Evolutionary conservation across 768 basidiomycete genomes (phyloP).

Genomic region (Mycena latifolia): DNA sequence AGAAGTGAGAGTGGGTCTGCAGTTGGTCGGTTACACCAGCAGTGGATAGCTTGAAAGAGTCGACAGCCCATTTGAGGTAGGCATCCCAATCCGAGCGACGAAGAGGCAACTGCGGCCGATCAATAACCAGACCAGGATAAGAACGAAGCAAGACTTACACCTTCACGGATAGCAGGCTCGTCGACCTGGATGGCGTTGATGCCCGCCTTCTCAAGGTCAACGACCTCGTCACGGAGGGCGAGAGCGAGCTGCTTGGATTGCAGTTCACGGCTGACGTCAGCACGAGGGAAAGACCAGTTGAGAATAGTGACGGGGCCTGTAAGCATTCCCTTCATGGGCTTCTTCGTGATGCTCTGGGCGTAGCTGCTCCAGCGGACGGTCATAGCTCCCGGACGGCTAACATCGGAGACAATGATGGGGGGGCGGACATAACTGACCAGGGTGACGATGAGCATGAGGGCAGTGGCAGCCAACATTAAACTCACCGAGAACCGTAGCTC

Average conservation of each 20-base stretch:
- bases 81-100: constrained; percentile 96
- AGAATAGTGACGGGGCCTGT: constrained; percentile 98
- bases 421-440: constrained; percentile 89
- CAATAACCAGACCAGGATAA: constrained; percentile 24
- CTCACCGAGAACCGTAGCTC: constrained; percentile 96
- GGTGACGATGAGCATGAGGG: constrained; percentile 6
- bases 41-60: constrained; percentile 98
- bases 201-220: constrained; percentile 96
- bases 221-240: constrained; percentile 97
- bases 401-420: constrained; percentile 98
- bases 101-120: constrained; percentile 82
- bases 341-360: constrained; percentile 92
- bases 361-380: constrained; percentile 98
- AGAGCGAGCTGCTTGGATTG: constrained; percentile 99
- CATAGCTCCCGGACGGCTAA: constrained; percentile 92
- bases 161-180: constrained; percentile 99
- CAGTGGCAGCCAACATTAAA: constrained; percentile 17
- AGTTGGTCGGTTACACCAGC: constrained; percentile 94
- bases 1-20: constrained; percentile 99
- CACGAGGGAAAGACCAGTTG: constrained; percentile 99
- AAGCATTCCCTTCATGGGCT: constrained; percentile 99
- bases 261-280: constrained; percentile 94
- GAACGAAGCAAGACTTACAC: constrained; percentile 63
- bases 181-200: constrained; percentile 99
- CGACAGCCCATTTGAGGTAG: constrained; percentile 98